Base-by-base conservation (phyloP, 306 rosid species). In the Acacia confusa region DNA sequence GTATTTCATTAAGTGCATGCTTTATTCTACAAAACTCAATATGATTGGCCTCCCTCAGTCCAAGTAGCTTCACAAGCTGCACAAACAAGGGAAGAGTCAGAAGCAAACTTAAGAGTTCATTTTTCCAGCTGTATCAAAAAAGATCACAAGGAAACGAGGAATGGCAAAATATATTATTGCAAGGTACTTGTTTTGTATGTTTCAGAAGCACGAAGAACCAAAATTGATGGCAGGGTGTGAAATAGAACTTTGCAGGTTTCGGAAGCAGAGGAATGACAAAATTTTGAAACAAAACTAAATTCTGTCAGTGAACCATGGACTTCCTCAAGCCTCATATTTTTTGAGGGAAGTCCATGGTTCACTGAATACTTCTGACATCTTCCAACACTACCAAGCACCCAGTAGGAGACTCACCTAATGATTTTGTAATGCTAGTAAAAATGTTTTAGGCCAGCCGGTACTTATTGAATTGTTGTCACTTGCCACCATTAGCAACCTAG, bases 21-120 rank as follows among this genome's bases (percentile, higher is more conserved):
- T 93, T 95, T 66, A 95, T 89, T 85, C 98, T 90, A 85, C 98
- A 95, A 81, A 95, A 91, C 78, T 95, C 99, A 63, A 93, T 87
- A 83, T 95, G 97, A 84, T 95, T 95, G 76, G 97, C 96, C 88
- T 95, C 99, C 89, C 91, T 88, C 86, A 89, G 78, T 87, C 93
- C 99, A 87, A 95, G 94, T 81, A 95, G 92, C 85, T 95, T 95
- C 82, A 91, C 98, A 85, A 95, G 97, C 99, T 95, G 97, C 85
- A 79, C 52, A 83, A 85, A 80, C 65, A 83, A 40, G 73, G 28
- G 57, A 70, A 40, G 81, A 79, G 78, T 81, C 78, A 82, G 57
- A 50, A 50, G 76, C 55, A 70, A 70, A 70, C 43, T 4, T 32
- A 60, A 38, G 36, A 45, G 38, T 60, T 60, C 41, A 30, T 17